Evolutionary conservation across 768 basidiomycete genomes (phyloP).

Genomic region (Boletus insuetus): DNA sequence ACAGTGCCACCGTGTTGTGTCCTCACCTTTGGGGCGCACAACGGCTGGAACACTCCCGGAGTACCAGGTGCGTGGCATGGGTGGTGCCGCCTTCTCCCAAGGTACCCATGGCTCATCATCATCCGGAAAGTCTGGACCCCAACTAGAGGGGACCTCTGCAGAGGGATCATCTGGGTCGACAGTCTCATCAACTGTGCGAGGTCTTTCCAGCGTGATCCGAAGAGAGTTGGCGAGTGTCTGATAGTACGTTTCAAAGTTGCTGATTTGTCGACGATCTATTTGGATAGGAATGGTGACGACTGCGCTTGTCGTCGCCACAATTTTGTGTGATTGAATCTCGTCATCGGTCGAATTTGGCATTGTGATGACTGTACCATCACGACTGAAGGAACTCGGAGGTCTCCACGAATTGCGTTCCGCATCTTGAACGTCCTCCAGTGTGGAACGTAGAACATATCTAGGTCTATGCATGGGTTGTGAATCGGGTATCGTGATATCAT

Average conservation of each 20-base stretch:
- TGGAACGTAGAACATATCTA: not conserved
- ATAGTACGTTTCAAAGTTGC: slow-evolving; percentile 15
- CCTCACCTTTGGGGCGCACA: not conserved
- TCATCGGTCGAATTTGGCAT: slow-evolving; percentile 9
- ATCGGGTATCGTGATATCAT: not conserved
- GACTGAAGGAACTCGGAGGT: no score
- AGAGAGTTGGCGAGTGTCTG: slow-evolving; percentile 10
- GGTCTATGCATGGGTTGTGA: not conserved
- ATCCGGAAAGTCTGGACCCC: slow-evolving; percentile 3
- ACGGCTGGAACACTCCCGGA: not conserved
- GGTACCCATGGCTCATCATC: slow-evolving; percentile 21
- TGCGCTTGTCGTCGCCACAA: slow-evolving; percentile 8
- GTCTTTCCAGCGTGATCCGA: not conserved
- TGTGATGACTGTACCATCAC: not conserved
- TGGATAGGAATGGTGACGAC: slow-evolving; percentile 3
- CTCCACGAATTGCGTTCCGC: not conserved
- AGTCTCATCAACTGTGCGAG: not conserved
- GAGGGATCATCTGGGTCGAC: slow-evolving; percentile 7
- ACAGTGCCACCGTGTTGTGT: not conserved
- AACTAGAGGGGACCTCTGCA: not conserved
- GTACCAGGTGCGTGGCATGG: not conserved
- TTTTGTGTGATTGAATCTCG: not conserved
- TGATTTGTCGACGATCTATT: not conserved
- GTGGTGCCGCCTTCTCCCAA: slow-evolving; percentile 1
- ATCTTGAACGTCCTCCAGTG: not conserved